These are phyloP conservation scores for Fusarium papillatum DNA, from an alignment of 2,329 filamentous ascomycete genomes.

Conservation along the genomic window DNA sequence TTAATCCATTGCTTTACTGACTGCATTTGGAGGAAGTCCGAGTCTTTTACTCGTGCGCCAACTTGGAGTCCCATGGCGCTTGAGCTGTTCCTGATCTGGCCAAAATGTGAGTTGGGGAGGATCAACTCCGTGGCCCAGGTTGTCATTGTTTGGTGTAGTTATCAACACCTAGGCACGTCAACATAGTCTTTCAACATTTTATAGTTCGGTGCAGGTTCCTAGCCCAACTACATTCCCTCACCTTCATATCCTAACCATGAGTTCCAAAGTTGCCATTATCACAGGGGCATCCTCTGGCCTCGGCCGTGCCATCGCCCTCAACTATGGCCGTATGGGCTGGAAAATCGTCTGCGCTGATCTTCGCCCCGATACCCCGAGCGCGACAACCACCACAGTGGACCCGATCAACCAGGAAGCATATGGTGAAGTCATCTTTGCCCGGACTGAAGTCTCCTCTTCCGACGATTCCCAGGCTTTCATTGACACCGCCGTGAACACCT, in stretches of 20 bases:
- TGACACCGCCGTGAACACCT: background rate
- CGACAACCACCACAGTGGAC: background rate
- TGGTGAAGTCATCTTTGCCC: background rate
- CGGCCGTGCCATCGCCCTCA: background rate
- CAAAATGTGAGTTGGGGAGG: background rate
- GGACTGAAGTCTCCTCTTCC: background rate
- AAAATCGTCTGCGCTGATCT: background rate
- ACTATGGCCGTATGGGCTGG: background rate
- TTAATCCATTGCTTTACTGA: background rate
- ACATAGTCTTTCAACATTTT: no score
- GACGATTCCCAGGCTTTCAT: background rate
- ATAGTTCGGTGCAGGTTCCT: no score
- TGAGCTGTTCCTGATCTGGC: background rate
- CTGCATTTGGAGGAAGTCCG: background rate
- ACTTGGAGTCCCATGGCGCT: background rate
- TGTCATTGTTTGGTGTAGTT: background rate
- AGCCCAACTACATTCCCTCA: background rate
- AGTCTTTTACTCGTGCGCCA: background rate
- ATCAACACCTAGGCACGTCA: background rate
- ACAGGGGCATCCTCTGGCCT: background rate
- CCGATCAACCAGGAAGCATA: background rate
- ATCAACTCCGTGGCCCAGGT: background rate
- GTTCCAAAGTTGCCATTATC: background rate
- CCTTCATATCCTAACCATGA: background rate
- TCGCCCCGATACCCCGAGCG: background rate